phyloP scores from a whole-genome alignment of 352 stramenopile species.

The Globisporangium spinosum region DNA sequence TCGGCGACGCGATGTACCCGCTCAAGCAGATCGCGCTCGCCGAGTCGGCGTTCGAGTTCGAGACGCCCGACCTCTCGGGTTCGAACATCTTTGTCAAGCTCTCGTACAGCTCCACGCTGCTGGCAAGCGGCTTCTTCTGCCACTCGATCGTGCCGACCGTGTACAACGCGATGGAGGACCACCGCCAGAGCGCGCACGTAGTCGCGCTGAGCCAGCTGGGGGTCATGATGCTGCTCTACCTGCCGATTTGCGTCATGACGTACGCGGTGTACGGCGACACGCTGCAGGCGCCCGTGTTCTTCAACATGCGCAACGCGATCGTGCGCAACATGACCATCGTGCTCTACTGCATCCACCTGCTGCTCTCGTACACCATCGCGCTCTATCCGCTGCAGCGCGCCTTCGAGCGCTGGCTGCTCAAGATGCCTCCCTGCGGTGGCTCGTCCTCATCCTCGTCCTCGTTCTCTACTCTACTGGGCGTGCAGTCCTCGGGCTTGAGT shows the following conservation, averaged over 20 bases:
- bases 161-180: constrained; percentile 69
- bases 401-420: constrained; percentile 53
- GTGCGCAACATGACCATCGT: constrained; percentile 72
- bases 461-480: background rate
- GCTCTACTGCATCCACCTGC: constrained; percentile 69
- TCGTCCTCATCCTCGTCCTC: background rate
- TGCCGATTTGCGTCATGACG: constrained; percentile 72
- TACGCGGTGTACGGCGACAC: constrained; percentile 77
- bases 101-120: constrained; percentile 68
- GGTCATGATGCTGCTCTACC: constrained; percentile 52
- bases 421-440: constrained; percentile 17
- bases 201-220: constrained; percentile 48
- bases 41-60: constrained; percentile 59
- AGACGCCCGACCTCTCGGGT: constrained; percentile 54
- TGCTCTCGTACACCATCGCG: constrained; percentile 68
- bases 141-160: constrained; percentile 74
- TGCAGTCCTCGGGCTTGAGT: constrained; percentile 20
- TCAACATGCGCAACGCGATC: constrained; percentile 77
- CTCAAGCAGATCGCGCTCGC: constrained; percentile 70
- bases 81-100: constrained; percentile 54
- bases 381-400: constrained; percentile 65
- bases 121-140: constrained; percentile 61
- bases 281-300: constrained; percentile 72
- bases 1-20: constrained; percentile 80
- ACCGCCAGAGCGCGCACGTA: constrained; percentile 46